A percentile compares a stretch with the other conserved stretches of the same genome.
phyloP scores from a whole-genome alignment of 345 rosid species.

The Aquilaria yunnanensis region DNA sequence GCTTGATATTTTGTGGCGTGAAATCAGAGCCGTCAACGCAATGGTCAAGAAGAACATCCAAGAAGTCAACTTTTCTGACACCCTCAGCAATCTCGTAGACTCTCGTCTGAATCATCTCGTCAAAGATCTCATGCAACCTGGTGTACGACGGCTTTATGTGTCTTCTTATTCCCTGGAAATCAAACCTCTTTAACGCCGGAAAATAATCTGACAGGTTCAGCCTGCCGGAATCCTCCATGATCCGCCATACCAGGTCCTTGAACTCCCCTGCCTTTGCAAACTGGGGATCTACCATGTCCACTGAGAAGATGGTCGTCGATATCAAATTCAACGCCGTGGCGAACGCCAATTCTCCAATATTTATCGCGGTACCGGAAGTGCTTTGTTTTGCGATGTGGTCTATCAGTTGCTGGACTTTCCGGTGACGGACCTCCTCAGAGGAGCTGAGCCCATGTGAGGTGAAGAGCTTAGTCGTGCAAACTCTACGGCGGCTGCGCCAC shows the following conservation, averaged over 20 bases:
- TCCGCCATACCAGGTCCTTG: slow-evolving; percentile 26
- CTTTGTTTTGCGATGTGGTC: slow-evolving; percentile 19
- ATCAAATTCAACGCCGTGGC: slow-evolving; percentile 27
- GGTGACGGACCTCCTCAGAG: slow-evolving; percentile 24
- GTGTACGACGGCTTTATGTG: slow-evolving; percentile 16
- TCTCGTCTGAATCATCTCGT: slow-evolving; percentile 24
- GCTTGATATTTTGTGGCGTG: slow-evolving; percentile 22
- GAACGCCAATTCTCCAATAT: slow-evolving; percentile 22
- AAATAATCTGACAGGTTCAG: slow-evolving; percentile 34
- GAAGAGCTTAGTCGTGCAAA: slow-evolving; percentile 31
- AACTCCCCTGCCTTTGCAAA: slow-evolving; percentile 27
- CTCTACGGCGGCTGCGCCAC: slow-evolving; percentile 37
- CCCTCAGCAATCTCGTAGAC: slow-evolving; percentile 7
- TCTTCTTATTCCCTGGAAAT: slow-evolving; percentile 27
- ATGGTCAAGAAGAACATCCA: slow-evolving; percentile 34
- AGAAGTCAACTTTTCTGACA: slow-evolving; percentile 19
- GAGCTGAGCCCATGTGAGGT: slow-evolving; percentile 22
- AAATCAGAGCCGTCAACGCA: slow-evolving; percentile 17
- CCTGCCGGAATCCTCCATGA: slow-evolving; percentile 32
- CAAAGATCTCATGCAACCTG: slow-evolving; percentile 25
- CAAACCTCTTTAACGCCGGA: slow-evolving; percentile 27
- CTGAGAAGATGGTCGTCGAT: slow-evolving; percentile 28
- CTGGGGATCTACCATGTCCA: slow-evolving; percentile 24
- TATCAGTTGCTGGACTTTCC: slow-evolving; percentile 26
- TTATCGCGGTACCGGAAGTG: slow-evolving; percentile 8